phyloP scores from a whole-genome alignment of 2,329 filamentous ascomycete genomes.

The Daldinia eschscholtzii region DNA sequence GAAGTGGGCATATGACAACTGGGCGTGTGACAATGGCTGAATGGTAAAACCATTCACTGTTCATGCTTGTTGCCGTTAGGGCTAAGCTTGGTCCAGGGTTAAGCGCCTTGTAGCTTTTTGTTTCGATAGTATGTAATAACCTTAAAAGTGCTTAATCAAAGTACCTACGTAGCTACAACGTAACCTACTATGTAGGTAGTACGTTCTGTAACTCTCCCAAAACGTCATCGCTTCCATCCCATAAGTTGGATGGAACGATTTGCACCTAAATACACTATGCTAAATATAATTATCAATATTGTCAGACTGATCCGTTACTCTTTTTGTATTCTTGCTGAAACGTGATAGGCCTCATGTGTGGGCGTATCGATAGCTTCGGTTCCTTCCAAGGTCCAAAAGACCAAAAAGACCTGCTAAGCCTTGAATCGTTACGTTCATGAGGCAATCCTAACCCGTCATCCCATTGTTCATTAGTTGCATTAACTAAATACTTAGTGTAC shows the following conservation, averaged over 20 bases:
- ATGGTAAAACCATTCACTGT: neutral
- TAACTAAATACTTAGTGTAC: too few relatives aligned
- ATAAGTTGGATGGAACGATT: constrained; percentile 1
- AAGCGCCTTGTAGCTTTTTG: neutral
- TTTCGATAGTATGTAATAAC: neutral
- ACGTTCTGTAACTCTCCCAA: constrained; percentile 12
- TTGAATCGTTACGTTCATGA: neutral
- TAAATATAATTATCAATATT: neutral
- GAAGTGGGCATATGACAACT: neutral
- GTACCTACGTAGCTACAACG: too few relatives aligned
- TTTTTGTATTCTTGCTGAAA: constrained; percentile 7
- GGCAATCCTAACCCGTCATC: neutral
- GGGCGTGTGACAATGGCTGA: neutral
- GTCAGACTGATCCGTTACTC: neutral
- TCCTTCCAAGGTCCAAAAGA: neutral
- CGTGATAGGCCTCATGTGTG: constrained; percentile 5
- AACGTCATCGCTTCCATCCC: constrained; percentile 6
- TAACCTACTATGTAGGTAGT: neutral
- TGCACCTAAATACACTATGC: neutral
- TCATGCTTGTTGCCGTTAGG: neutral
- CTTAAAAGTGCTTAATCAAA: neutral
- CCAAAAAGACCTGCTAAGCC: neutral
- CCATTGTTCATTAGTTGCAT: neutral
- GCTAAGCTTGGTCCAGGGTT: constrained; percentile 2
- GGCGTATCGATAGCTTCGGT: neutral